Conservation (phyloP, 2,329 filamentous ascomycete species). For the Lecanicillium sp. region DNA sequence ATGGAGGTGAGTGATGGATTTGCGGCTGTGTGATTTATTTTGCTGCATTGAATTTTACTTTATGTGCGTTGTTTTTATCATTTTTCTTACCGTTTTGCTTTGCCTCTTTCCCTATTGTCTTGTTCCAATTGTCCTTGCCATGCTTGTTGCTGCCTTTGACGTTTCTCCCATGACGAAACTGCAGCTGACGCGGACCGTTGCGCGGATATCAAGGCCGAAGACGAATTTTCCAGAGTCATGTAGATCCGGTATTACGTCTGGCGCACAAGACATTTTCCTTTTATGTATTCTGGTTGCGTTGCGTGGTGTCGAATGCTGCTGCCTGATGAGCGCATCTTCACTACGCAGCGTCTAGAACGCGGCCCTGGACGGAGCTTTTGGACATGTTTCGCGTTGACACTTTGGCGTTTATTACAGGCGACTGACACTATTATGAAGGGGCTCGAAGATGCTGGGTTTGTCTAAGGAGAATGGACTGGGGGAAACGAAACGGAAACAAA, state of each 20-base stretch:
- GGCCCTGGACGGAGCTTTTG: constrained; percentile 1
- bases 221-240: constrained; percentile 87
- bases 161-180: background rate
- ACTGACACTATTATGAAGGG: constrained; percentile 26
- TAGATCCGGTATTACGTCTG: too few relatives aligned
- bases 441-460: constrained; percentile 31
- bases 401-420: constrained; percentile 18
- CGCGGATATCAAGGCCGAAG: constrained; percentile 69
- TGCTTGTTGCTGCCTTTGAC: constrained; percentile 2
- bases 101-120: background rate
- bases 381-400: constrained; percentile 8
- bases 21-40: constrained; percentile 3
- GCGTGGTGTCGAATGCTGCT: too few relatives aligned
- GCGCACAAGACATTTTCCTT: too few relatives aligned
- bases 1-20: constrained; percentile 77
- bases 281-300: too few relatives aligned
- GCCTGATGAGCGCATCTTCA: too few relatives aligned
- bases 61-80: background rate
- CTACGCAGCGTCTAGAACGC: too few relatives aligned
- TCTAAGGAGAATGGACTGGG: constrained; percentile 20
- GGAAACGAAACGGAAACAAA: background rate
- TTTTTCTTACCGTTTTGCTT: constrained; percentile 3
- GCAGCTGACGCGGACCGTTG: constrained; percentile 31
- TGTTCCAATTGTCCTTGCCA: background rate
- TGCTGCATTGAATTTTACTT: background rate